Evolutionary conservation across 2,329 filamentous ascomycete genomes (phyloP).

Genomic region (Fusarium caatingaense): DNA sequence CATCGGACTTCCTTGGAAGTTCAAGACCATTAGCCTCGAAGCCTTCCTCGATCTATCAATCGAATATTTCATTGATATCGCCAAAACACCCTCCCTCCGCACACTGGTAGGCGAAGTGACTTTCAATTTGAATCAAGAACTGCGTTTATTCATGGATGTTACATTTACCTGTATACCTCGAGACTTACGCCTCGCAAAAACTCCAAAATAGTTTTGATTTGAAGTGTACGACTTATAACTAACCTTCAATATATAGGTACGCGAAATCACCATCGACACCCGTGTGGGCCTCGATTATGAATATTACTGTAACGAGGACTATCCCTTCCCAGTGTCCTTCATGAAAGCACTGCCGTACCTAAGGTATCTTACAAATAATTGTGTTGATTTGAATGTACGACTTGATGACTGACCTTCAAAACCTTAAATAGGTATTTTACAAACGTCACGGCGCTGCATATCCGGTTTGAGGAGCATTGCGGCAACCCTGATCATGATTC

Average conservation of each 20-base stretch:
- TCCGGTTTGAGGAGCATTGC: constrained; percentile 24
- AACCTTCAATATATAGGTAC: background rate
- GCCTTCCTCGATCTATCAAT: constrained; percentile 3
- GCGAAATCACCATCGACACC: constrained; percentile 30
- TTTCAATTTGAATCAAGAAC: too few species aligned
- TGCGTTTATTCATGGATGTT: too few species aligned
- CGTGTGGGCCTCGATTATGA: constrained; percentile 9
- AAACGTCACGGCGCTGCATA: background rate
- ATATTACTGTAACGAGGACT: background rate
- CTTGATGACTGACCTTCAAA: too few species aligned
- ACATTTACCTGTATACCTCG: too few species aligned
- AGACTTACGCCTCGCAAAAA: too few species aligned
- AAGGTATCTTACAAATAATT: background rate
- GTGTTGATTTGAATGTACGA: too few species aligned
- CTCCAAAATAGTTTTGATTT: too few species aligned
- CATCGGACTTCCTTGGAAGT: background rate
- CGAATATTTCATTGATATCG: constrained; percentile 17
- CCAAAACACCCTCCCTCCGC: constrained; percentile 5
- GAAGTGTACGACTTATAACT: too few species aligned
- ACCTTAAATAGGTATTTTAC: constrained; percentile 5
- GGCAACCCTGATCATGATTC: background rate
- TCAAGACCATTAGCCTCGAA: constrained; percentile 8
- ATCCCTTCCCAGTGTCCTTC: background rate
- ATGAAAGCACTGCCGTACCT: constrained; percentile 10
- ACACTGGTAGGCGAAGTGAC: constrained; percentile 25